Conservation (phyloP, 768 basidiomycete species). For the Amanita inopinata region DNA sequence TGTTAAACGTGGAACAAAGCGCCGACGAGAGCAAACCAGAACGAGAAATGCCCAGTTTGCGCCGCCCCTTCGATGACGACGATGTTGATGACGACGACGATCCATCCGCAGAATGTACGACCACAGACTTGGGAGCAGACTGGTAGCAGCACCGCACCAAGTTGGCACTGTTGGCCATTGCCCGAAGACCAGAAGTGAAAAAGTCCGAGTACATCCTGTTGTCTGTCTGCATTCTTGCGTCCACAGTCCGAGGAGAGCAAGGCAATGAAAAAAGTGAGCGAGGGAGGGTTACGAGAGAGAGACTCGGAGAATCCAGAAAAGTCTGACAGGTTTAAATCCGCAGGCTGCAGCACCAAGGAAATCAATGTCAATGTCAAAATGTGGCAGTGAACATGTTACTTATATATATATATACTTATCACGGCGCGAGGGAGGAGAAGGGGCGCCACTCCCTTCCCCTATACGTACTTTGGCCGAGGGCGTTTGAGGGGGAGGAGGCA, state of each 20-base stretch:
- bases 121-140: slow-evolving; percentile 9
- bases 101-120: too few species aligned
- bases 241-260: background rate
- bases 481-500: background rate
- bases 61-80: too few species aligned
- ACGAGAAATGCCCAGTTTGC: background rate
- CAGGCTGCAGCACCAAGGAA: background rate
- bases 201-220: slow-evolving; percentile 31
- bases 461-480: too few species aligned
- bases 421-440: background rate
- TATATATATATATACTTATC: background rate
- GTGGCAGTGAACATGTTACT: background rate
- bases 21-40: background rate
- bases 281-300: background rate
- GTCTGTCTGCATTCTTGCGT: background rate
- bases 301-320: background rate
- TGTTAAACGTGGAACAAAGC: background rate
- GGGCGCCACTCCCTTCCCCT: background rate
- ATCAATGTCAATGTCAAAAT: background rate
- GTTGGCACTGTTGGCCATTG: slow-evolving; percentile 20
- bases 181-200: slow-evolving; percentile 36
- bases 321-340: background rate
- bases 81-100: too few species aligned
- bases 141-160: background rate
- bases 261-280: background rate